A percentile compares a stretch with the other conserved stretches of the same genome.
phyloP scores from a whole-genome alignment of 2,329 filamentous ascomycete species.

The Sporothrix variecibatus region DNA sequence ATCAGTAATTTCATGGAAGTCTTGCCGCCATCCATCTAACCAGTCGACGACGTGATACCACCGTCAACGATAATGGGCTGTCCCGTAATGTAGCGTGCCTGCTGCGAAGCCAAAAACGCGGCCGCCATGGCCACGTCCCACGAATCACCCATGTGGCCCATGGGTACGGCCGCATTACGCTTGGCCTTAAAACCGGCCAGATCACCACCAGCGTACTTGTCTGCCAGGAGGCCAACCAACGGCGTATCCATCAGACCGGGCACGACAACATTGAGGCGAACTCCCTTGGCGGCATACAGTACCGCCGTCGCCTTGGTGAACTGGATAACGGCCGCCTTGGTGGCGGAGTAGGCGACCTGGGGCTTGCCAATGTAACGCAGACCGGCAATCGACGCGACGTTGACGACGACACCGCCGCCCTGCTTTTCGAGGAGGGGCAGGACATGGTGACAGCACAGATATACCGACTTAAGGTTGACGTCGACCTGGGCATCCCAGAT shows the following conservation, averaged over 20 bases:
- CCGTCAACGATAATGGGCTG: slow-evolving; percentile 20
- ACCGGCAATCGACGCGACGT: slow-evolving; percentile 11
- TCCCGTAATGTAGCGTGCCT: slow-evolving; percentile 18
- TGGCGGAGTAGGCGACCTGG: slow-evolving; percentile 17
- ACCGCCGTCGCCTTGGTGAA: slow-evolving; percentile 17
- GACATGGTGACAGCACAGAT: slow-evolving; percentile 10
- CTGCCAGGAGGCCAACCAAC: not conserved
- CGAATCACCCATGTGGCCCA: slow-evolving; percentile 19
- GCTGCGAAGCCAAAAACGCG: slow-evolving; percentile 10
- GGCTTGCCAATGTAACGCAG: slow-evolving; percentile 20
- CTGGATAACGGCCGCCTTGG: slow-evolving; percentile 16
- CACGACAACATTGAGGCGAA: not conserved
- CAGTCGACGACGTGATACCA: slow-evolving; percentile 15
- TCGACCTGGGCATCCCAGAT: slow-evolving; percentile 17
- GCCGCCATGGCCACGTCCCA: slow-evolving; percentile 17
- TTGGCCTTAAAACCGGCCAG: slow-evolving; percentile 10
- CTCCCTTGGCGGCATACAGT: not conserved
- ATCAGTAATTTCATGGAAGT: too few species aligned
- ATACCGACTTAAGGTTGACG: slow-evolving; percentile 20
- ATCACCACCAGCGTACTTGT: slow-evolving; percentile 15
- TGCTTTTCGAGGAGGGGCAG: not conserved
- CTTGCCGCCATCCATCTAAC: not conserved
- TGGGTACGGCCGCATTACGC: slow-evolving; percentile 14
- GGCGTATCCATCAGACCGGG: not conserved
- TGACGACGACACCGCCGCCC: not conserved